These are phyloP conservation scores for Globisporangium splendens DNA, from an alignment of 352 stramenopile genomes.

Conservation along the genomic window DNA sequence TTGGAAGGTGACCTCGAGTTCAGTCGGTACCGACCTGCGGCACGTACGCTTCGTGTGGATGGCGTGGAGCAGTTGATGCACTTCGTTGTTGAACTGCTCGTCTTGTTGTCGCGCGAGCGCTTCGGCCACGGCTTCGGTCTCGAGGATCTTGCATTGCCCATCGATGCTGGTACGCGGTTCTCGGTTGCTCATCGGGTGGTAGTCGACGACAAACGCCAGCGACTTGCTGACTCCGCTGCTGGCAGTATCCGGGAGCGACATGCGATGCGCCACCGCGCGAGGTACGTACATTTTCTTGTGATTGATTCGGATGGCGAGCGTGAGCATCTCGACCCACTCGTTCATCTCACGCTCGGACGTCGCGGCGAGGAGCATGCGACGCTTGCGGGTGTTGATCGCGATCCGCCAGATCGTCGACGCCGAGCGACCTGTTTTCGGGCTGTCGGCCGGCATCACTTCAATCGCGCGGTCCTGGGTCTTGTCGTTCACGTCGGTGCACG, in stretches of 20 bases:
- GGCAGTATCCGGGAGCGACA: neutral
- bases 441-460: constrained; percentile 41
- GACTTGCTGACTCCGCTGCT: neutral
- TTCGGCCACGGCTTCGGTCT: neutral
- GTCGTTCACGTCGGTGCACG: constrained; percentile 18
- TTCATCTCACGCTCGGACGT: constrained; percentile 45
- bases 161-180: constrained; percentile 2
- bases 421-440: constrained; percentile 41
- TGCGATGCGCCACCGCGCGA: neutral
- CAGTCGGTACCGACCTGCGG: neutral
- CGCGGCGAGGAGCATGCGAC: constrained; percentile 31
- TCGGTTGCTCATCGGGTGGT: neutral
- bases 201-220: constrained; percentile 6
- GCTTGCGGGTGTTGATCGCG: constrained; percentile 29
- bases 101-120: neutral
- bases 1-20: neutral
- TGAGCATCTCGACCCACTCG: constrained; percentile 37
- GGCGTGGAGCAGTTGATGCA: neutral
- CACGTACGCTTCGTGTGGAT: neutral
- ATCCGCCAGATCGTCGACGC: constrained; percentile 48
- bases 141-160: neutral
- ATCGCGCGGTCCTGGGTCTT: constrained; percentile 14
- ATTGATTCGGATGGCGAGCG: constrained; percentile 26
- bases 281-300: neutral
- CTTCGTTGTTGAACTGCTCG: neutral